Conservation (phyloP, 2,329 filamentous ascomycete species). For the Neonectria punicea region DNA sequence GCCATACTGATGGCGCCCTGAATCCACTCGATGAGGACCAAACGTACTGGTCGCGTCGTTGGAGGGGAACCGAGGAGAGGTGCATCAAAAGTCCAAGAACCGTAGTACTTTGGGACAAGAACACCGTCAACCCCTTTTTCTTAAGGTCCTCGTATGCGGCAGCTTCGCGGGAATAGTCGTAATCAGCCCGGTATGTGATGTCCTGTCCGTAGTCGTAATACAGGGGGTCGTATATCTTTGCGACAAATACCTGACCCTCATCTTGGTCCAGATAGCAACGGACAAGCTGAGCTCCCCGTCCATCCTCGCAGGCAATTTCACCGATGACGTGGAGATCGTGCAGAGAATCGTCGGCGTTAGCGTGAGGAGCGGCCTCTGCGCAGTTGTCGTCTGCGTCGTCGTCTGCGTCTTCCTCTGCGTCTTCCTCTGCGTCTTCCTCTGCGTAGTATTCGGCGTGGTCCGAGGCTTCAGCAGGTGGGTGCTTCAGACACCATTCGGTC, state of each 20-base stretch:
- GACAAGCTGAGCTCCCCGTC: background rate
- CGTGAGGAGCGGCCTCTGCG: background rate
- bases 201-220: background rate
- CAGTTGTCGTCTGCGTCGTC: too few species aligned
- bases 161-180: constrained; percentile 6
- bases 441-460: too few species aligned
- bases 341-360: background rate
- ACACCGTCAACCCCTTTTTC: background rate
- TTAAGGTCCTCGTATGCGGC: constrained; percentile 19
- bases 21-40: constrained; percentile 23
- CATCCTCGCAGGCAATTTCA: background rate
- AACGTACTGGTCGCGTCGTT: constrained; percentile 3
- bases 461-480: background rate
- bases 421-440: too few species aligned
- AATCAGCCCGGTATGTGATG: background rate
- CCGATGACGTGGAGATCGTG: background rate
- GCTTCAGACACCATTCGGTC: background rate
- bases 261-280: background rate
- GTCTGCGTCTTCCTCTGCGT: too few species aligned
- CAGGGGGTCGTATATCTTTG: background rate
- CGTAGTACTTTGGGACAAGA: constrained; percentile 10
- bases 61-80: background rate
- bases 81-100: constrained; percentile 17
- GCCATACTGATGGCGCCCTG: constrained; percentile 9
- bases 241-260: background rate